Conservation (phyloP, 495 filamentous ascomycete species). For the Talaromyces stipitatus region DNA sequence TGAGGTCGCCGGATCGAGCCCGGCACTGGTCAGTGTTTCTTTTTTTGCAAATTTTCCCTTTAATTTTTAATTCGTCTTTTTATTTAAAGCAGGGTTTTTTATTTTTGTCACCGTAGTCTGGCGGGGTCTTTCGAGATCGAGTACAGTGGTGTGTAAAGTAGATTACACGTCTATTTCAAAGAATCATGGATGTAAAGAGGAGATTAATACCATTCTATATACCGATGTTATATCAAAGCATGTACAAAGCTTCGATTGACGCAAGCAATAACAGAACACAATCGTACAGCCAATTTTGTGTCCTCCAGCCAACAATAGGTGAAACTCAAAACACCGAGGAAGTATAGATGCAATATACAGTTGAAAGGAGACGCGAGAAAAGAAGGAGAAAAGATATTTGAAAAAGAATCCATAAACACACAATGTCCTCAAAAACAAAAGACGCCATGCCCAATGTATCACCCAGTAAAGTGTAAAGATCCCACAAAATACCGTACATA, state of each 20-base stretch:
- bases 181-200: background rate
- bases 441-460: conserved; percentile 1
- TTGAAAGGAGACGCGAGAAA: background rate
- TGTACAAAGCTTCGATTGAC: background rate
- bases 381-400: background rate
- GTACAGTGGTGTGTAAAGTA: background rate
- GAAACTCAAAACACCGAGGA: background rate
- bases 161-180: background rate
- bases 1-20: background rate
- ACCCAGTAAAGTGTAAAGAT: background rate
- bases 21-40: background rate
- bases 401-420: background rate
- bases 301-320: background rate
- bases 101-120: no score
- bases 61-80: no score
- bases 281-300: background rate
- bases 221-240: background rate
- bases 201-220: background rate
- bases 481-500: conserved; percentile 1
- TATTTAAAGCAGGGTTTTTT: background rate
- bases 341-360: background rate
- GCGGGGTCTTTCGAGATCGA: no score
- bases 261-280: background rate
- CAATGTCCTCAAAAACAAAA: background rate
- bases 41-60: no score